Evolutionary conservation across 2,329 filamentous ascomycete species (phyloP).

Genomic region (Cadophora sp.): DNA sequence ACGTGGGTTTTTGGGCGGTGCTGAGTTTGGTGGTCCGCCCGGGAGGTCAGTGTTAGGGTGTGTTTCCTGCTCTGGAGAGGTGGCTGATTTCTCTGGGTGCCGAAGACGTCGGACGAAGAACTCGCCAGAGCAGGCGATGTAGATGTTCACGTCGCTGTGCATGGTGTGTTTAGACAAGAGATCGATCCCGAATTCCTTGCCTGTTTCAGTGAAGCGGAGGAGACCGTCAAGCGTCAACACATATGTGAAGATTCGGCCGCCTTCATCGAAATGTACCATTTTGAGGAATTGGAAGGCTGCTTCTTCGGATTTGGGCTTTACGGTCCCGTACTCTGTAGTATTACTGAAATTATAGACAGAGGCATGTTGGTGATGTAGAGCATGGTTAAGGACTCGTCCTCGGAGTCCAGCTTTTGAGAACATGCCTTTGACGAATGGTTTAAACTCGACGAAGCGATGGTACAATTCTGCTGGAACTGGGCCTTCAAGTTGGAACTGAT

Average conservation of each 20-base stretch:
- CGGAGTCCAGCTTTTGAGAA: constrained; percentile 80
- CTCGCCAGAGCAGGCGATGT: constrained; percentile 91
- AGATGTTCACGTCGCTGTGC: constrained; percentile 91
- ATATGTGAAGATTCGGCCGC: constrained; percentile 88
- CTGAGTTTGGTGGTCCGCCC: constrained; percentile 53
- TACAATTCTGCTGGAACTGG: constrained; percentile 83
- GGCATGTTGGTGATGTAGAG: constrained; percentile 87
- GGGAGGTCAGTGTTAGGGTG: constrained; percentile 59
- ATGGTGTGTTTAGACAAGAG: constrained; percentile 94
- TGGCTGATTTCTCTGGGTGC: constrained; percentile 54
- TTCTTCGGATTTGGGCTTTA: constrained; percentile 70
- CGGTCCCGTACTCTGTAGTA: constrained; percentile 74
- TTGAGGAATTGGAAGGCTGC: constrained; percentile 83
- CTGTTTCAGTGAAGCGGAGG: constrained; percentile 92
- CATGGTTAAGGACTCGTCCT: constrained; percentile 81
- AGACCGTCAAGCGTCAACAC: constrained; percentile 87
- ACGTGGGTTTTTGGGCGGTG: constrained; percentile 55
- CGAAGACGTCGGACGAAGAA: constrained; percentile 83
- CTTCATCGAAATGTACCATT: constrained; percentile 85
- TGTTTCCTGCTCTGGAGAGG: constrained; percentile 53
- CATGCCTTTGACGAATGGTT: constrained; percentile 87
- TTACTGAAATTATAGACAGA: constrained; percentile 89
- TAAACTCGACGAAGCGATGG: constrained; percentile 93
- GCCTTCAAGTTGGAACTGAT: constrained; percentile 85
- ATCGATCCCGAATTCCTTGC: constrained; percentile 94